A percentile compares a stretch with the other conserved stretches of the same genome.
phyloP scores from a whole-genome alignment of 2,329 filamentous ascomycete species.

The Clarireedia hainanense region DNA sequence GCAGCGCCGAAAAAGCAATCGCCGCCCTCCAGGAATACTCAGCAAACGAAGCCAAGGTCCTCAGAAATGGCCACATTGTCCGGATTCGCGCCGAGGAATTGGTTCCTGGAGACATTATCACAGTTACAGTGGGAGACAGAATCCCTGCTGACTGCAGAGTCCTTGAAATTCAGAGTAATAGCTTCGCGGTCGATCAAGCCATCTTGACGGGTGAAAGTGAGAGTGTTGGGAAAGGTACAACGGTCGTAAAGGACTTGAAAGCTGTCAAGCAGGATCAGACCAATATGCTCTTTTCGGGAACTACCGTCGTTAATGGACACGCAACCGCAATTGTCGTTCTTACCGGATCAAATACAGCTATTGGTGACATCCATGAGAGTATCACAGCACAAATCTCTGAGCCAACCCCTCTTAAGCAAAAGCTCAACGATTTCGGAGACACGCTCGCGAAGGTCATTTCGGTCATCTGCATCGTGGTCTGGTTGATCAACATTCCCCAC shows the following conservation, averaged over 20 bases:
- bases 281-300: conserved; percentile 98
- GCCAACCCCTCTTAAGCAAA: conserved; percentile 95
- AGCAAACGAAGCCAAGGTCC: conserved; percentile 90
- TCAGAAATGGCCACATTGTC: conserved; percentile 68
- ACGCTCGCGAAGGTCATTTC: conserved; percentile 96
- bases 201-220: conserved; percentile 97
- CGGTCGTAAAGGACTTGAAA: conserved; percentile 62
- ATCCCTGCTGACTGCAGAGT: conserved; percentile 93
- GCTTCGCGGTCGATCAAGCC: conserved; percentile 92
- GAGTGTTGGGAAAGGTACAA: conserved; percentile 80
- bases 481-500: conserved; percentile 97
- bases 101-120: conserved; percentile 88
- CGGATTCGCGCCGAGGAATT: conserved; percentile 93
- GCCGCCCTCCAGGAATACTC: conserved; percentile 98
- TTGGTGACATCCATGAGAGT: conserved; percentile 98
- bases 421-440: conserved; percentile 97
- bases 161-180: conserved; percentile 89
- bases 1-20: conserved; percentile 96
- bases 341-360: conserved; percentile 85
- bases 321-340: conserved; percentile 85
- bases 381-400: conserved; percentile 97
- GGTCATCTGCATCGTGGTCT: conserved; percentile 90
- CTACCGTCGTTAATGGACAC: conserved; percentile 90
- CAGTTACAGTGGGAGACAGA: conserved; percentile 81
- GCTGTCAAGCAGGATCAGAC: conserved; percentile 95